Conservation (phyloP, 805 yeast genomes). For the Dipodascopsis tothii region DNA sequence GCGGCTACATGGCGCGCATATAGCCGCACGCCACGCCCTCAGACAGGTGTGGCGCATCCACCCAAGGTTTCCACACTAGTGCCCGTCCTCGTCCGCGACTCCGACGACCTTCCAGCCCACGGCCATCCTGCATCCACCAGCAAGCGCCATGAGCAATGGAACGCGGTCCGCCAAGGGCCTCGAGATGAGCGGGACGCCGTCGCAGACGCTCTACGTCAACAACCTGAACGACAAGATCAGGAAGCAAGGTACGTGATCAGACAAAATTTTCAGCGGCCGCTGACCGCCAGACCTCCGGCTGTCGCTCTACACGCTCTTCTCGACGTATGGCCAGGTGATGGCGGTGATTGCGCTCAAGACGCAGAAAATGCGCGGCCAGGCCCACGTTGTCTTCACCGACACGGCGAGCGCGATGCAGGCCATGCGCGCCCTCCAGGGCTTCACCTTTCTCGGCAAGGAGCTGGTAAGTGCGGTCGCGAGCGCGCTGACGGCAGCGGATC, state of each 20-base stretch:
- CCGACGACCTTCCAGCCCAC: too few species aligned
- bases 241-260: slow-evolving; percentile 26
- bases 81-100: too few species aligned
- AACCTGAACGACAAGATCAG: slow-evolving; percentile 35
- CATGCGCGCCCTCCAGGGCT: slow-evolving; percentile 28
- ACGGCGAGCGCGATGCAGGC: slow-evolving; percentile 31
- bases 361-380: slow-evolving; percentile 39
- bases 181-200: slow-evolving; percentile 11
- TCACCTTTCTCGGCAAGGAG: slow-evolving; percentile 31
- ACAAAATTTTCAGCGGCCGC: neutral
- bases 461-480: slow-evolving; percentile 18
- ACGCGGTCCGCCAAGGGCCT: neutral
- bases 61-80: too few species aligned
- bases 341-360: slow-evolving; percentile 34
- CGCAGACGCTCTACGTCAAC: slow-evolving; percentile 33
- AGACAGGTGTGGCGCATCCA: too few species aligned
- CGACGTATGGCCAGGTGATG: slow-evolving; percentile 34
- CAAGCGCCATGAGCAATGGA: neutral
- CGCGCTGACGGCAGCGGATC: slow-evolving; percentile 16
- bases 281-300: slow-evolving; percentile 28
- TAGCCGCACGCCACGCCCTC: too few species aligned
- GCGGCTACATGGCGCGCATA: too few species aligned
- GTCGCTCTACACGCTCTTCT: slow-evolving; percentile 33
- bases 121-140: too few species aligned
- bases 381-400: slow-evolving; percentile 33